phyloP scores from a whole-genome alignment of 495 filamentous ascomycete species.

The Aspergillus asperescens region DNA sequence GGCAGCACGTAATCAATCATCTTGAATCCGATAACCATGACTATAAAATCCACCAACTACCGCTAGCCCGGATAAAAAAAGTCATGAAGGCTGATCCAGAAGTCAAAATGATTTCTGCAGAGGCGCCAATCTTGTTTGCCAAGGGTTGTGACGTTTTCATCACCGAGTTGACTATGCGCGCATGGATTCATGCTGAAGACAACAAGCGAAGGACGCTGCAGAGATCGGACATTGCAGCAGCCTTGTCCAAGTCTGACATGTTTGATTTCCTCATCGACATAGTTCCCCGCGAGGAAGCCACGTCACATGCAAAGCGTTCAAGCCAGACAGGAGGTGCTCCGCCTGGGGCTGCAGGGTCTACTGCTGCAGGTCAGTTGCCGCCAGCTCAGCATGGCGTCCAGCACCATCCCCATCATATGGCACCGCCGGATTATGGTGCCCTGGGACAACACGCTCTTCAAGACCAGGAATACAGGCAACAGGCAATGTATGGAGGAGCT shows the following conservation, averaged over 20 bases:
- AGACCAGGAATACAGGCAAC: constrained; percentile 76
- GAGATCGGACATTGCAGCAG: constrained; percentile 91
- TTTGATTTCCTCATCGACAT: constrained; percentile 99
- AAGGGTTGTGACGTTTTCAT: constrained; percentile 99
- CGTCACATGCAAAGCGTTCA: constrained; percentile 72
- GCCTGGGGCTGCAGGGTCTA: constrained; percentile 39
- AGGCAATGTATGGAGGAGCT: constrained; percentile 70
- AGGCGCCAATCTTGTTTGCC: constrained; percentile 95
- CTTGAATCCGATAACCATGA: constrained; percentile 93
- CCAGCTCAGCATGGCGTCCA: constrained; percentile 56
- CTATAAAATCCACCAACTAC: constrained; percentile 95
- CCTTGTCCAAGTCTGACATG: constrained; percentile 96
- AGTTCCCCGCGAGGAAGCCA: constrained; percentile 89
- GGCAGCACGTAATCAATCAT: constrained; percentile 95
- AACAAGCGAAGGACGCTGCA: constrained; percentile 96
- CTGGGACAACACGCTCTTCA: constrained; percentile 59
- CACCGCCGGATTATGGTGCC: constrained; percentile 58
- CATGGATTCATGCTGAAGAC: constrained; percentile 99
- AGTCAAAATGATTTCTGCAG: constrained; percentile 99
- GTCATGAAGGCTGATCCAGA: constrained; percentile 99
- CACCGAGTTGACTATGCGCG: constrained; percentile 97
- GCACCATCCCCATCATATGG: constrained; percentile 59
- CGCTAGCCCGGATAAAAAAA: constrained; percentile 96
- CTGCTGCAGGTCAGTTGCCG: constrained; percentile 50
- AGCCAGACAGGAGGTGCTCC: constrained; percentile 54